Evolutionary conservation across 208 protist genomes (phyloP), one percentile per base, ranked within the genome.

Genomic region (Trypanosoma cruzi): DNA sequence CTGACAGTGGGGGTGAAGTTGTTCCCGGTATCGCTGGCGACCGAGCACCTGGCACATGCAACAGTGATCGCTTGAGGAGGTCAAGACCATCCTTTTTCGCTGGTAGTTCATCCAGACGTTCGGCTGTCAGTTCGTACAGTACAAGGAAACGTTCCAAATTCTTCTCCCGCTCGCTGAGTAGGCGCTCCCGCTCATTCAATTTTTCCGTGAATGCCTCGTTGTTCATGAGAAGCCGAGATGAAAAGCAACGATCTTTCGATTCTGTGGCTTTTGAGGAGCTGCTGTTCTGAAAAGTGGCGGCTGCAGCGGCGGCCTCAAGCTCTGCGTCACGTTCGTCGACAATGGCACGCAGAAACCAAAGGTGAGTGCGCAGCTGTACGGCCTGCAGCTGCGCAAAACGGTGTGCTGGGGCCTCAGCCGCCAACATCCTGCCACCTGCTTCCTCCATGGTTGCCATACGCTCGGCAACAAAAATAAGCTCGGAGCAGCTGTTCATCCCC

Each of bases 121-220:
- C 79, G n/a, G 88, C 68, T 13, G 86, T 93, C 29, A 96, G 75
- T 50, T 92, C 91, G 59, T 96, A 96, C n/a, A 96, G 72, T 22
- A 75, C 50, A 54, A 96, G 67, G 22, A 96, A 72, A 0, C 81
- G 62, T 44, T 84, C 73, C 18, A 96, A 65, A 54, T 96, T 94
- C 36, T 76, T 73, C 72, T 96, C 91, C 32, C 87, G 78, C 65
- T 81, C 80, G 1, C 48, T 28, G 52, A 95, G 67, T 48, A 66
- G 57, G 32, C 50, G 52, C 56, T 92, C 86, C 22, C 81, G 74
- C 14, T 74, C 65, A 32, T 22, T 22, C 20, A 93, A 63, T 26
- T 72, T 59, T 11, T 26, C 42, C 59, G 56, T 37, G 18, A 44
- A 26, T 0, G 18, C 36, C 14, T 44, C 22, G 5, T 22, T 40